phyloP scores from a whole-genome alignment of 768 basidiomycete species.

The Amanita inopinata region DNA sequence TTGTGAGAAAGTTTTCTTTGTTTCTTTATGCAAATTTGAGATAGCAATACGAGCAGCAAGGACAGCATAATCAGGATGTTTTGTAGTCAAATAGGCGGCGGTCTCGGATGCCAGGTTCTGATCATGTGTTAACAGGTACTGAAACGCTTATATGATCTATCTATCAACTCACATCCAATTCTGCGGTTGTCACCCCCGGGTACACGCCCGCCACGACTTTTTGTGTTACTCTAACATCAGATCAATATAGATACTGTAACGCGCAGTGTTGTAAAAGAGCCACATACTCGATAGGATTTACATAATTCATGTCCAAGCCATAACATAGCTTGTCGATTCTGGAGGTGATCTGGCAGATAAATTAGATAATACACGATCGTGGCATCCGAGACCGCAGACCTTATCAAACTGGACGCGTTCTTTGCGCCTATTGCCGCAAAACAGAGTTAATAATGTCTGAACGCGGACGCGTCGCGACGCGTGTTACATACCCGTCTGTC shows the following conservation, averaged over 20 bases:
- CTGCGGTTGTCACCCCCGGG: conserved; percentile 92
- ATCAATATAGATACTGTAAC: background rate
- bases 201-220: conserved; percentile 93
- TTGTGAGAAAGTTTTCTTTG: conserved; percentile 91
- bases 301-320: conserved; percentile 85
- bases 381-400: conserved; percentile 30
- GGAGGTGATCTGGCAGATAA: conserved; percentile 59
- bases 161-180: conserved; percentile 74
- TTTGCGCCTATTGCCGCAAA: conserved; percentile 50
- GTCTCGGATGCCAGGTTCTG: conserved; percentile 97
- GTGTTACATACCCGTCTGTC: conserved; percentile 39
- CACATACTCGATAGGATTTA: conserved; percentile 86
- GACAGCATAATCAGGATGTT: conserved; percentile 95
- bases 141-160: background rate
- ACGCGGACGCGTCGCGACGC: conserved; percentile 27
- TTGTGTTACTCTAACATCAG: conserved; percentile 64
- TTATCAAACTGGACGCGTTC: conserved; percentile 93
- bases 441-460: conserved; percentile 13
- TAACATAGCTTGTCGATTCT: conserved; percentile 89
- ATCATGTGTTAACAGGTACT: background rate
- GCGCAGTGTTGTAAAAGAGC: background rate
- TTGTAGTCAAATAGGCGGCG: conserved; percentile 93
- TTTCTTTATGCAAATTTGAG: conserved; percentile 98
- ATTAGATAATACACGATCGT: conserved; percentile 7
- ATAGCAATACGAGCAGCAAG: conserved; percentile 98